Base-by-base conservation (phyloP, 495 filamentous ascomycete species). In the Clavariopsis aquatica region DNA sequence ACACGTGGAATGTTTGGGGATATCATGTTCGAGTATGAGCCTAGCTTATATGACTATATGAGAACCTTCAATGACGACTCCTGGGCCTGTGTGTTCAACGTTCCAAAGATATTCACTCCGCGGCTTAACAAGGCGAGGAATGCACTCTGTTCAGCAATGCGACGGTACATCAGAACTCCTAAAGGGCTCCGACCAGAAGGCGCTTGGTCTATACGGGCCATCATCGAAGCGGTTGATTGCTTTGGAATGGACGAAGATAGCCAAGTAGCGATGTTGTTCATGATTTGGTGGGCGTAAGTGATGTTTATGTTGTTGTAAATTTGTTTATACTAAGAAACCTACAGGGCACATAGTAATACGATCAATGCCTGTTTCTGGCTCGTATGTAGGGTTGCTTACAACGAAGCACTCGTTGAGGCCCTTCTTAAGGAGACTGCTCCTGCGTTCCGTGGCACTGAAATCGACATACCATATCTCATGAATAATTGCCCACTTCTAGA, bases 241-340 rank as follows among this genome's bases (percentile, higher is more conserved):
- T 51, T 51, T 24, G 47, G 47, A n/a, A 51, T 51, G 13, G 47
- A 51, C 47, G 47, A 51, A 24, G 22, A 24, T 51, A 51, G 47
- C 22, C 47, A 24, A 17, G 22, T 51, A 51, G 47, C 47, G 47
- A 51, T 51, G 47, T 24, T 51, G 22, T 51, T 51, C 15, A 51
- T 51, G 47, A 24, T 51, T n/a, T 51, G 47, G 47, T 51, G 47
- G 47, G 47, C 47, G 47, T 51, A 51, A 51, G 47, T 51, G 22
- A n/a, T 22, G 15, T 43, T n/a, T 43, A 43, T n/a, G 12, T 54
- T 22, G 20, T 10, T 22, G 10, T 29, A 7, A 54, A 9, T 22
- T 6, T 20, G 12, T 54, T 27, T 29, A n/a, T 15, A 57, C 54
- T 57, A 43, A 19, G 19, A 15, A 38, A 17, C 20, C 36, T 45